These are phyloP conservation scores for Chlamydomonas incerta DNA, from an alignment of 139 green algal genomes.

Conservation along the genomic window DNA sequence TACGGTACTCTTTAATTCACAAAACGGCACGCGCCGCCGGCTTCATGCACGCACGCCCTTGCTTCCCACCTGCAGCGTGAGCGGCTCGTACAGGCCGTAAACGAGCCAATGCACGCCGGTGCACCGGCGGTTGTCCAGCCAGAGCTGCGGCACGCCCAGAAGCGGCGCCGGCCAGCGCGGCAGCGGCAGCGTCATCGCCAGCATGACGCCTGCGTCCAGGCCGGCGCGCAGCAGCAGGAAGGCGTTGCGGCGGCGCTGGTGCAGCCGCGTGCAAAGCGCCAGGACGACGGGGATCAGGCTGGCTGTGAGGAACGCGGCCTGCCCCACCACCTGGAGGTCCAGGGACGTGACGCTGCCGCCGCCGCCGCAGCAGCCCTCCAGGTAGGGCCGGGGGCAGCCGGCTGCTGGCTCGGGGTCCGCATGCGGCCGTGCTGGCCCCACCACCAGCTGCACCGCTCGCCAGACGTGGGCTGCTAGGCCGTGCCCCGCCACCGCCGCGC, in stretches of 20 bases:
- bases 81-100: not conserved
- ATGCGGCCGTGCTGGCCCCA: too few relatives aligned
- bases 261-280: not conserved
- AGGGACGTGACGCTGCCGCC: too few relatives aligned
- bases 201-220: not conserved
- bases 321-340: not conserved
- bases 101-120: not conserved
- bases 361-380: too few relatives aligned
- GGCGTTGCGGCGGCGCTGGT: not conserved
- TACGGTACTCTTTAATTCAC: too few relatives aligned
- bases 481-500: too few relatives aligned
- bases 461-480: too few relatives aligned
- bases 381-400: not conserved
- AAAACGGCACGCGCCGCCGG: too few relatives aligned
- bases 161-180: not conserved
- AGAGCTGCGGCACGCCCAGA: not conserved
- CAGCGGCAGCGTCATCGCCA: not conserved
- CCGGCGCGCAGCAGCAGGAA: not conserved
- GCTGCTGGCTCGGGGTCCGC: too few relatives aligned
- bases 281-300: not conserved
- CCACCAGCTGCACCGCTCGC: too few relatives aligned
- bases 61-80: not conserved
- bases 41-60: too few relatives aligned
- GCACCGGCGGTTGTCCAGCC: not conserved
- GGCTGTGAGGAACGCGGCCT: not conserved